Evolutionary conservation across 306 rosid species (phyloP), one percentile per base, ranked within the genome.

Genomic region (Cucurbita ficifolia): DNA sequence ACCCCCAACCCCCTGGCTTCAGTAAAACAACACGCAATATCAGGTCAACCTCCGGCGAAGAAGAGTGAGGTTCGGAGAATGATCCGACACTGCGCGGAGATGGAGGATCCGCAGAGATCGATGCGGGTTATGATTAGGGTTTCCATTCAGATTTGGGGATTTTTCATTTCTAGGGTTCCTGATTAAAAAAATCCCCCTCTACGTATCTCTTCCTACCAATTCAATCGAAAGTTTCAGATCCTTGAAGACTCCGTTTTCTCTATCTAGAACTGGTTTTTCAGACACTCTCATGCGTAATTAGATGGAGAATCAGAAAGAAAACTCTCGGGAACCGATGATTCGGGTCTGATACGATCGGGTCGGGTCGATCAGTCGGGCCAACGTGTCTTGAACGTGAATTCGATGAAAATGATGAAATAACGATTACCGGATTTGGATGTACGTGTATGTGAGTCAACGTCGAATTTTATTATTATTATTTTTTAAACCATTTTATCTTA

Each of bases 61-160:
- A 83, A 80, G 76, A 70, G 80, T 53, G 78, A 17, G 2, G 74
- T 51, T 8, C 60, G 73, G 57, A 57, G 17, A 76, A 69, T 12
- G 79, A 69, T 79, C 77, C 73, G 79, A 22, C 64, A 22, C n/a
- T 50, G 55, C 35, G 55, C 76, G 52, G 51, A 70, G 39, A 58
- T 35, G 77, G 80, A 73, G 75, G 85, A 79, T 78, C 83, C 83
- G 57, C 65, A 42, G 2, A 36, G 65, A 73, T 72, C 24, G 24
- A 83, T 48, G 71, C 73, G 84, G 82, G 80, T 72, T 75, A 72
- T 79, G 82, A 79, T 68, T 83, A 81, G 89, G 89, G 81, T 62
- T 81, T 81, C 87, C 85, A 83, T 83, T 82, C 83, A 83, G 64
- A 86, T 48, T 73, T 72, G 78, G 86, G 79, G 78, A 81, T 73